phyloP scores from a whole-genome alignment of 1,284 basidiomycete genomes.

The Chondrostereum purpureum region DNA sequence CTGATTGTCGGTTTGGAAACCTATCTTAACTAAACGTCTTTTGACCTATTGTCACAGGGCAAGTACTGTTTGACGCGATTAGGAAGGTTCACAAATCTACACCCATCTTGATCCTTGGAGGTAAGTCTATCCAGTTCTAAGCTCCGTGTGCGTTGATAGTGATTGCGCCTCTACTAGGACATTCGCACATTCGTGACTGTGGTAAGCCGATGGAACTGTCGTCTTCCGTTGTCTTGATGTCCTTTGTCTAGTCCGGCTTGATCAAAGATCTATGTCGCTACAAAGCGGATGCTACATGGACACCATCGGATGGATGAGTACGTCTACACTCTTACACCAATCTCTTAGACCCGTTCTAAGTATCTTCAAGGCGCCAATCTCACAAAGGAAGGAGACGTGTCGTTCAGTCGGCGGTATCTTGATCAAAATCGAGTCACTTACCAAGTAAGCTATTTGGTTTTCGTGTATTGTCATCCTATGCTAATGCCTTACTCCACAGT shows the following conservation, averaged over 20 bases:
- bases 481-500: slow-evolving; percentile 32
- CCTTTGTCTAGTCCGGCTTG: slow-evolving; percentile 23
- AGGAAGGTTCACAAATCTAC: slow-evolving; percentile 64
- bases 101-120: slow-evolving; percentile 78
- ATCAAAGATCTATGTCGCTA: slow-evolving; percentile 61
- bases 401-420: slow-evolving; percentile 64
- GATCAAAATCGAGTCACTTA: slow-evolving; percentile 72
- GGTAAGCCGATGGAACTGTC: slow-evolving; percentile 26
- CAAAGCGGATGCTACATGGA: slow-evolving; percentile 87
- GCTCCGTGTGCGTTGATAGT: no score
- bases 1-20: slow-evolving; percentile 49
- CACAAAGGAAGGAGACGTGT: slow-evolving; percentile 40
- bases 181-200: slow-evolving; percentile 78
- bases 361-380: slow-evolving; percentile 42
- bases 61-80: slow-evolving; percentile 67
- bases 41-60: slow-evolving; percentile 36
- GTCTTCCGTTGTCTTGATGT: not conserved
- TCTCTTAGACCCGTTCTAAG: not conserved
- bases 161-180: slow-evolving; percentile 35
- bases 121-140: slow-evolving; percentile 22
- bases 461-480: slow-evolving; percentile 14
- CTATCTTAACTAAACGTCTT: not conserved
- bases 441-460: no score
- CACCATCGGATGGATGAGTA: slow-evolving; percentile 67
- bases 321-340: slow-evolving; percentile 13